Evolutionary conservation across 208 protist species (phyloP).

Genomic region (Trypanosoma conorhini): DNA sequence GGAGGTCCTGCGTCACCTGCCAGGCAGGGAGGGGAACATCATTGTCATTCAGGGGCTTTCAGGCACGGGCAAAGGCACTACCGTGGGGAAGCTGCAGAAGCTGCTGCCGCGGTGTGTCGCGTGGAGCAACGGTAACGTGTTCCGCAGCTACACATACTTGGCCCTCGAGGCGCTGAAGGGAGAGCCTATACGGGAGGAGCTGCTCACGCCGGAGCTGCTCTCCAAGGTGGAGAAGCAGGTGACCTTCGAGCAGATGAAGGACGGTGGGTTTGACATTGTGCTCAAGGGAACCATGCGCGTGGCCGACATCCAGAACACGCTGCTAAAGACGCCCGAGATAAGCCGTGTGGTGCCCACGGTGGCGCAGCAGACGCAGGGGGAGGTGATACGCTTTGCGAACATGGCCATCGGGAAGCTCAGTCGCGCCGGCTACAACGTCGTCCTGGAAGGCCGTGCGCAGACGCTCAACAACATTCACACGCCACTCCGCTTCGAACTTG

Average conservation of each 20-base stretch:
- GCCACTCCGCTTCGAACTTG: constrained; percentile 84
- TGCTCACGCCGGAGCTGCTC: constrained; percentile 64
- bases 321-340: constrained; percentile 83
- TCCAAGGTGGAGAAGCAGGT: constrained; percentile 57
- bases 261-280: constrained; percentile 64
- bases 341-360: constrained; percentile 81
- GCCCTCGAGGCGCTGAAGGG: constrained; percentile 64
- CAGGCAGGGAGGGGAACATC: constrained; percentile 70
- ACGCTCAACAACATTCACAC: constrained; percentile 89
- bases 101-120: constrained; percentile 77
- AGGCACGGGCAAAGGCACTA: constrained; percentile 92
- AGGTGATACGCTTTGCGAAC: constrained; percentile 87
- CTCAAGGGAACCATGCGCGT: constrained; percentile 70
- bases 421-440: constrained; percentile 82
- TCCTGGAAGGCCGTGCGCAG: constrained; percentile 88
- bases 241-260: constrained; percentile 53
- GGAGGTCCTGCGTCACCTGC: constrained; percentile 61
- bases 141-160: constrained; percentile 90
- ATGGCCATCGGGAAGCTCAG: constrained; percentile 69
- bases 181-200: constrained; percentile 46
- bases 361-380: constrained; percentile 90
- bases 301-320: constrained; percentile 86
- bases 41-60: constrained; percentile 90
- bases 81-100: constrained; percentile 70
- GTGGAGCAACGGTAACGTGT: constrained; percentile 94